Evolutionary conservation across 228 moss, liverwort and hornwort species (phyloP).

Genomic region (Sphagnum magellanicum): DNA sequence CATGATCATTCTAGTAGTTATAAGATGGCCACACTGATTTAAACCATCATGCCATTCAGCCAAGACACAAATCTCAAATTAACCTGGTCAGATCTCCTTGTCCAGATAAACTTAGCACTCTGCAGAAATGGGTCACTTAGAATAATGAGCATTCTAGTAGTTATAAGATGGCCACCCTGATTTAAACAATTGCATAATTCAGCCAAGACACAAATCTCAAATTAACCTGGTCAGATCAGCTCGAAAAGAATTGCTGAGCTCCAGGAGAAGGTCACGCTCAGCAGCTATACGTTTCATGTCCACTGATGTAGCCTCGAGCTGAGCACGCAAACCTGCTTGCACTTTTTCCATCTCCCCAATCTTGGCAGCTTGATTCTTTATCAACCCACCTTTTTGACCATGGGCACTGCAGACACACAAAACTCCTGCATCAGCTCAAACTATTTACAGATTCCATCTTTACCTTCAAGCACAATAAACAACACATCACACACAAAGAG

Average conservation of each 20-base stretch:
- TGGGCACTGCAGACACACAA: constrained; percentile 19
- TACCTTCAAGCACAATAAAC: constrained; percentile 2
- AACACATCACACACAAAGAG: not conserved
- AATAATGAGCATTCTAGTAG: not conserved
- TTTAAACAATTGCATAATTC: not conserved
- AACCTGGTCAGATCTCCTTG: constrained; percentile 13
- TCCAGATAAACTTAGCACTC: constrained; percentile 27
- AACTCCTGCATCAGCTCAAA: too few species aligned
- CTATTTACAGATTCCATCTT: constrained; percentile 7
- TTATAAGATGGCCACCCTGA: not conserved
- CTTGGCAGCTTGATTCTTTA: constrained; percentile 17
- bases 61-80: not conserved
- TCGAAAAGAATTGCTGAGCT: constrained; percentile 86
- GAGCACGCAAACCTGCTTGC: constrained; percentile 54
- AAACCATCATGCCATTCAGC: not conserved
- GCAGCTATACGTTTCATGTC: constrained; percentile 68
- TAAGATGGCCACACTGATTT: too few species aligned
- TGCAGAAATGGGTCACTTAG: constrained; percentile 4
- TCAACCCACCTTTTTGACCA: constrained; percentile 13
- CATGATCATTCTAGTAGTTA: too few species aligned
- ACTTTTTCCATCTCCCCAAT: constrained; percentile 61
- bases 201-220: not conserved
- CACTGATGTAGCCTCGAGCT: constrained; percentile 55
- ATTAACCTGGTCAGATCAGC: constrained; percentile 75
- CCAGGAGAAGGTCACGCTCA: constrained; percentile 93